Base-by-base conservation (phyloP, 2,329 filamentous ascomycete species). In the Xylariaceae sp. region DNA sequence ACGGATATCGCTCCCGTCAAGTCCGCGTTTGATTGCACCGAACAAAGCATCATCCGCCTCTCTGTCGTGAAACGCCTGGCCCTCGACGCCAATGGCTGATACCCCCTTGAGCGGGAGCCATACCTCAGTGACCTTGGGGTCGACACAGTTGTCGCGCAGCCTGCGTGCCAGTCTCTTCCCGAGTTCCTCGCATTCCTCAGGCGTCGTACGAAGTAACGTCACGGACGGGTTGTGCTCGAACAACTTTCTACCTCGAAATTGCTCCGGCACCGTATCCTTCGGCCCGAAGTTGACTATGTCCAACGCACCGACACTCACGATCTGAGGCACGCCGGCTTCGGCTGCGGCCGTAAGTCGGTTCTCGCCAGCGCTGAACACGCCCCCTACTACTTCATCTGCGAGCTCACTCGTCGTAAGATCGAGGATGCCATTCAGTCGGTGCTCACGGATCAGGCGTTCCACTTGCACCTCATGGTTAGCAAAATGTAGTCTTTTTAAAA, bases 381-480 rank as follows among this genome's bases (percentile, higher is more conserved):
- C 85, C 0, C 83, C 86, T 12, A 80, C 78, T 0, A 87, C 59
- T 46, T 82, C 71, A 62, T 89, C 86, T 43, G 80, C 80, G 19
- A 87, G 76, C 63, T 89, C 86, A 0, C 84, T 87, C 0, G 85
- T 88, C 0, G 86, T 89, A n/a, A 89, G 69, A 63, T 89, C 86
- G 3, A 88, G 70, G 0, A 88, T 77, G 0, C 80, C 86, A 62
- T 87, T 83, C 1, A 89, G 71, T n/a, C 73, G 70, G 0, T 74
- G 74, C 60, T 85, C 80, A 0, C 66, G 64, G 1, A 87, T 70
- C 2, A 89, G 72, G 0, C 82, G 73, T 65, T 89, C 86, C 85
- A 89, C 57, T 60, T 27, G 2, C 44, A 45, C 26, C n/a, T 12
- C 12, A 35, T 4, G 42, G 30, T 54, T 26, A 55, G 55, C 26